phyloP scores from a whole-genome alignment of 225 moss, liverwort and hornwort genomes.

The Ulota crispa region DNA sequence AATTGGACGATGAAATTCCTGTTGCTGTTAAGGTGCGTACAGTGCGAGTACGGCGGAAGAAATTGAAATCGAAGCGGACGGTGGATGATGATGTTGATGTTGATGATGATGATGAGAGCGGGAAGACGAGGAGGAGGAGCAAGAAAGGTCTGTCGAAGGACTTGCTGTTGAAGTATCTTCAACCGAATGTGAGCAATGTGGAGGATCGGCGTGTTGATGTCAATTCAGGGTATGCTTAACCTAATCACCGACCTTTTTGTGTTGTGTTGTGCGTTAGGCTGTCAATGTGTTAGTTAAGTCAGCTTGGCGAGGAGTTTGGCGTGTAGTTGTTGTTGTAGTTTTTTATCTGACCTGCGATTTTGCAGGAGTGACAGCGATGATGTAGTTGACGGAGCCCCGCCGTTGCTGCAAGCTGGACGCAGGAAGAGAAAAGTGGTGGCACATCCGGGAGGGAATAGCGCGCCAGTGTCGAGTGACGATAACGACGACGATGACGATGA shows the following conservation, averaged over 20 bases:
- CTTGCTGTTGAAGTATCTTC: conserved; percentile 52
- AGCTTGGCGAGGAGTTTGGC: background rate
- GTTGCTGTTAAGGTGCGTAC: conserved; percentile 28
- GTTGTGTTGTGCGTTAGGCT: background rate
- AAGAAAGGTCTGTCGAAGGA: conserved; percentile 45
- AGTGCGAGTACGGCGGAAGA: conserved; percentile 27
- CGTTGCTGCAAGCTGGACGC: conserved; percentile 49
- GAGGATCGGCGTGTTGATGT: conserved; percentile 30
- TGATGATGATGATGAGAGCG: background rate
- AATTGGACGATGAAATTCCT: conserved; percentile 40
- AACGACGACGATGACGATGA: conserved; percentile 8
- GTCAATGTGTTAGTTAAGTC: background rate
- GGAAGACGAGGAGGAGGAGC: background rate
- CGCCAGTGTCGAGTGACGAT: conserved; percentile 24
- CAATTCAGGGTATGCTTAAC: conserved; percentile 33
- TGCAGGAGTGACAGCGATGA: conserved; percentile 56
- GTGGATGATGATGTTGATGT: background rate
- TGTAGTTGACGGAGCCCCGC: conserved; percentile 43
- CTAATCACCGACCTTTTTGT: background rate
- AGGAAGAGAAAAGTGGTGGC: conserved; percentile 78
- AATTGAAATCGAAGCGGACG: conserved; percentile 17
- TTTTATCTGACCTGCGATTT: background rate
- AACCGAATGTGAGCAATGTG: conserved; percentile 65
- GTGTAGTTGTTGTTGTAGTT: background rate
- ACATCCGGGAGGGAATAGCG: conserved; percentile 43